phyloP scores from a whole-genome alignment of 208 protist species.

The Borovskyia barvae region DNA sequence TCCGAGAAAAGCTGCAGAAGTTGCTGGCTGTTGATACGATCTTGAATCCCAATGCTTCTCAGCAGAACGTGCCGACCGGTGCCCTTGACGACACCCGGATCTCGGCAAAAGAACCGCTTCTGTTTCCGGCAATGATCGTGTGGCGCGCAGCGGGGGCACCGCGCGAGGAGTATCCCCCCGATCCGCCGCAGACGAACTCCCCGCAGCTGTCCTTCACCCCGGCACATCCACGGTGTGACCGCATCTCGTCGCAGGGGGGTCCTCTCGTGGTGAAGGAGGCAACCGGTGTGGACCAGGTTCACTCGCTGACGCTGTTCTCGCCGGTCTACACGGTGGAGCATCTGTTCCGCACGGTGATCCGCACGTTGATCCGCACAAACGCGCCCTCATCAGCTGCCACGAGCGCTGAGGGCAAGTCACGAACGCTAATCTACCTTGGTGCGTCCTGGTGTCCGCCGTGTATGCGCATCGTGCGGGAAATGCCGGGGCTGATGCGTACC shows the following conservation, averaged over 20 bases:
- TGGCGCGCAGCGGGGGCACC: slow-evolving; percentile 33
- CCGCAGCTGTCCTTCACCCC: slow-evolving; percentile 19
- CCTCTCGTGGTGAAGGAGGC: slow-evolving; percentile 72
- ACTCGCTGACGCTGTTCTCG: slow-evolving; percentile 54
- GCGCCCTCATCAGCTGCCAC: slow-evolving; percentile 10
- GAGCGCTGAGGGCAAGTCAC: slow-evolving; percentile 9
- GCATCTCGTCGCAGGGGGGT: slow-evolving; percentile 32
- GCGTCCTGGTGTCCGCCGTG: slow-evolving; percentile 89
- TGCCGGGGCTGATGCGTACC: slow-evolving; percentile 51
- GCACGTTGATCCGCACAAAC: slow-evolving; percentile 27
- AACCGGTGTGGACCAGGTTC: slow-evolving; percentile 53
- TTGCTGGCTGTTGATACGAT: slow-evolving; percentile 46
- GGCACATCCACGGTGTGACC: slow-evolving; percentile 27
- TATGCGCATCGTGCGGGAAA: slow-evolving; percentile 61
- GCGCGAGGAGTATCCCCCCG: slow-evolving; percentile 36
- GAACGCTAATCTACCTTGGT: slow-evolving; percentile 69
- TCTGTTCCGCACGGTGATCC: slow-evolving; percentile 43
- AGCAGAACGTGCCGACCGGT: slow-evolving; percentile 12
- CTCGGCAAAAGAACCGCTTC: slow-evolving; percentile 20
- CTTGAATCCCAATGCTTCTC: slow-evolving; percentile 29
- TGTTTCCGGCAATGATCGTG: slow-evolving; percentile 37
- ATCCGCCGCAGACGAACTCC: slow-evolving; percentile 30
- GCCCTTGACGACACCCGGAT: neutral
- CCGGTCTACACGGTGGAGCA: slow-evolving; percentile 72
- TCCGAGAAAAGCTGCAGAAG: slow-evolving; percentile 30